Conservation (phyloP, 768 basidiomycete genomes). For the Calvatia gigantea region DNA sequence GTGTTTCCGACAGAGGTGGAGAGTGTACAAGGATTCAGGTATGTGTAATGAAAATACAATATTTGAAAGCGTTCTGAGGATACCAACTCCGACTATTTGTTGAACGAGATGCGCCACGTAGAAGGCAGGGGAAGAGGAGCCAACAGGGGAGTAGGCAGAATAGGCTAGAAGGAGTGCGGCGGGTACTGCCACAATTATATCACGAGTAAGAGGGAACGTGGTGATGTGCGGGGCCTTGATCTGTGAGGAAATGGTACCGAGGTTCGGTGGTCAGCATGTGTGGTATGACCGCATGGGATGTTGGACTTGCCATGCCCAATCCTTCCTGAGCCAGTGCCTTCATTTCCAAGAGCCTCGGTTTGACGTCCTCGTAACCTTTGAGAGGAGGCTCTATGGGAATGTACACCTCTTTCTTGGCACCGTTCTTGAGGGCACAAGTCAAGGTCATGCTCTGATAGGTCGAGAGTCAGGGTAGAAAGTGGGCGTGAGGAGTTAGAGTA, state of each 20-base stretch:
- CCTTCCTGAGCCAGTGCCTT: constrained; percentile 77
- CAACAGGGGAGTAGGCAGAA: constrained; percentile 20
- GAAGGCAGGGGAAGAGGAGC: constrained; percentile 25
- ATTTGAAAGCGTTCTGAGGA: constrained; percentile 30
- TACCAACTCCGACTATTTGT: constrained; percentile 25
- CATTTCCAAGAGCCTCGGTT: constrained; percentile 76
- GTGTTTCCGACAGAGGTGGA: constrained; percentile 46
- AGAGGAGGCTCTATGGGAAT: constrained; percentile 72
- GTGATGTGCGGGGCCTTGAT: constrained; percentile 61
- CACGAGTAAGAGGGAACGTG: constrained; percentile 45
- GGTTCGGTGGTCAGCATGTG: not conserved
- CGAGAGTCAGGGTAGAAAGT: not conserved
- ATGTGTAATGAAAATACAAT: constrained; percentile 33
- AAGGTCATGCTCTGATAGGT: constrained; percentile 62
- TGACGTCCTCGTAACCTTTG: constrained; percentile 74
- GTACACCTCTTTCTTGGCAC: constrained; percentile 42
- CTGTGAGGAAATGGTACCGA: constrained; percentile 26
- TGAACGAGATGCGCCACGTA: constrained; percentile 30
- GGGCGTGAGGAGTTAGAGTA: not conserved
- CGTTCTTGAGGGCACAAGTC: constrained; percentile 52
- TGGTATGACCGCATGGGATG: not conserved
- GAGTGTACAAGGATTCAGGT: constrained; percentile 46
- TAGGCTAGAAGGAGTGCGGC: constrained; percentile 31
- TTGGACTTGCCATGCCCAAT: constrained; percentile 67
- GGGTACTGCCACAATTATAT: constrained; percentile 20